These are phyloP conservation scores for Coemansia sp. DNA, from an alignment of 192 early-diverging fungal genomes.

Conservation along the genomic window DNA sequence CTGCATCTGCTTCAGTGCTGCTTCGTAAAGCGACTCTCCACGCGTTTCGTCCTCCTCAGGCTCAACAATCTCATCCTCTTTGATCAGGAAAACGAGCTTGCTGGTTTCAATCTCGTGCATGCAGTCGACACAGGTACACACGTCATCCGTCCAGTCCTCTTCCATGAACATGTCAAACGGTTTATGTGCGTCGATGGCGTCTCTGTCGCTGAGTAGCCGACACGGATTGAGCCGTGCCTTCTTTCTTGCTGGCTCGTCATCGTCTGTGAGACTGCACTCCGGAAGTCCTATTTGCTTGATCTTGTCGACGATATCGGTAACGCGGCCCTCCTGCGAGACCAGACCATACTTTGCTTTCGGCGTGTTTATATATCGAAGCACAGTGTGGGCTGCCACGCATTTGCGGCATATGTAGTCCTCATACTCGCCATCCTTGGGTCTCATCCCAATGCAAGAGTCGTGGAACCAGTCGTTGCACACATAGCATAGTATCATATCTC, in stretches of 20 bases:
- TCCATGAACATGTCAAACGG: constrained; percentile 66
- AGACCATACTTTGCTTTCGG: constrained; percentile 20
- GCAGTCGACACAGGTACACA: constrained; percentile 73
- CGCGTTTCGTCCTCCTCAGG: constrained; percentile 76
- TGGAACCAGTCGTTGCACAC: constrained; percentile 89
- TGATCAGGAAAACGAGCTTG: constrained; percentile 56
- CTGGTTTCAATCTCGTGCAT: constrained; percentile 51
- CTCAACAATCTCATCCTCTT: constrained; percentile 68
- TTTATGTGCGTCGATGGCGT: constrained; percentile 37
- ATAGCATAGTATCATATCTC: constrained; percentile 82
- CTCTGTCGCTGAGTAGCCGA: constrained; percentile 23
- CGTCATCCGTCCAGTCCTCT: constrained; percentile 69
- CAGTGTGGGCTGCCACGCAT: constrained; percentile 26
- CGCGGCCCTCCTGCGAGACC: constrained; percentile 14
- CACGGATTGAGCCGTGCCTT: constrained; percentile 16
- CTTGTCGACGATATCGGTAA: constrained; percentile 6
- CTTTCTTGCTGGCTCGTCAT: constrained; percentile 16
- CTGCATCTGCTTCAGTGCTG: constrained; percentile 70
- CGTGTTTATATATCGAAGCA: constrained; percentile 36
- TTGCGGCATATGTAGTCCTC: constrained; percentile 48
- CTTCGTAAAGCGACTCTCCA: constrained; percentile 70
- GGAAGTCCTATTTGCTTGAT: not conserved
- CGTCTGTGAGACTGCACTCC: not conserved
- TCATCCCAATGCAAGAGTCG: constrained; percentile 66
- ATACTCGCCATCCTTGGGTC: constrained; percentile 34